Conservation (phyloP, 305 asterid genomes). For the Solanum aculeatissimum region DNA sequence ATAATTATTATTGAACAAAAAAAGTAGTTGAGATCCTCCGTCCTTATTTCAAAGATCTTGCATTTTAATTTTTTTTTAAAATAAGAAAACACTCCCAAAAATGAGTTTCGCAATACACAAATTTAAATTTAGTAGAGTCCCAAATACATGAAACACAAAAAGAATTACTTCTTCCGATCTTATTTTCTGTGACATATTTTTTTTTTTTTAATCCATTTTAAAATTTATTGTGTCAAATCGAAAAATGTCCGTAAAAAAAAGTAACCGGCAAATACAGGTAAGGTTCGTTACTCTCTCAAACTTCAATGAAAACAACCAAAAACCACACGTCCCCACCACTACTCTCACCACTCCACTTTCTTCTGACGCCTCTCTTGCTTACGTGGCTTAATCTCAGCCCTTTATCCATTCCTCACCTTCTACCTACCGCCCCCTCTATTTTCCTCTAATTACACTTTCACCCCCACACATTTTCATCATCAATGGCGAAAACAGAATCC, state of each 20-base stretch:
- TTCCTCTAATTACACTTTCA: conserved; percentile 16
- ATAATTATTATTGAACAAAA: too few relatives aligned
- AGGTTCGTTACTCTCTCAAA: conserved; percentile 14
- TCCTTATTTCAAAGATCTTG: background rate
- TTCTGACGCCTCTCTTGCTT: conserved; percentile 1
- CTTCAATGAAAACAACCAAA: background rate
- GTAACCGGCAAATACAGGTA: conserved; percentile 2
- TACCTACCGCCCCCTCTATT: conserved; percentile 8
- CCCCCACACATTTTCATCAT: conserved; percentile 21
- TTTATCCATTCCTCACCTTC: background rate
- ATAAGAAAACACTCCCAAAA: too few relatives aligned
- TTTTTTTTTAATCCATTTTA: too few relatives aligned
- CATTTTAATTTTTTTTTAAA: background rate
- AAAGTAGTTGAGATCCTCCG: background rate
- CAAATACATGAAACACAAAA: too few relatives aligned
- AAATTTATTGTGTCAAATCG: too few relatives aligned
- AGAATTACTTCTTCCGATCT: too few relatives aligned
- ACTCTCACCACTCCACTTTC: conserved; percentile 22
- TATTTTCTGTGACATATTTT: too few relatives aligned
- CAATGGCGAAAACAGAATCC: conserved; percentile 12
- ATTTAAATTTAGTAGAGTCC: background rate
- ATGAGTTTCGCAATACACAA: background rate
- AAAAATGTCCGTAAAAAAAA: too few relatives aligned
- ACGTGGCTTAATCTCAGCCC: conserved; percentile 32
- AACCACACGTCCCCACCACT: conserved; percentile 37